phyloP scores from a whole-genome alignment of 2,329 filamentous ascomycete genomes.

The Exophiala aquamarina region DNA sequence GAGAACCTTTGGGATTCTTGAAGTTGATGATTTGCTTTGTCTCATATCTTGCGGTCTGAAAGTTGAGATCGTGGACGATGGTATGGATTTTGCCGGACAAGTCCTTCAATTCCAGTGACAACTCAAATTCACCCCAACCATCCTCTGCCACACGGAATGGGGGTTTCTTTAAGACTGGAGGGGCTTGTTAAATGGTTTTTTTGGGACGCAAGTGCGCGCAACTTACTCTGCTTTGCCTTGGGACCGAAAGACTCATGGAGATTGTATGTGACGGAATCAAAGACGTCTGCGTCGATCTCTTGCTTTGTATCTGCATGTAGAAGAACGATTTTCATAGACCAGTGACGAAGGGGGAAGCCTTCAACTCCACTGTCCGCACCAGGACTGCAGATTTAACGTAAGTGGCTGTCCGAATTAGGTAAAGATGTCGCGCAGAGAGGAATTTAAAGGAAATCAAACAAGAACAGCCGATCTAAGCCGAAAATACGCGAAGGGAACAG shows the following conservation, averaged over 20 bases:
- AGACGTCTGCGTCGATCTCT: constrained; percentile 80
- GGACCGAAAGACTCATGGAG: constrained; percentile 92
- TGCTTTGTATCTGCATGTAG: constrained; percentile 62
- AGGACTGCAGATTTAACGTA: constrained; percentile 45
- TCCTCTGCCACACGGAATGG: constrained; percentile 91
- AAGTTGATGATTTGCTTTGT: constrained; percentile 77
- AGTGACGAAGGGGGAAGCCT: constrained; percentile 88
- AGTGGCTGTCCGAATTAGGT: constrained; percentile 3
- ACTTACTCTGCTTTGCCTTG: constrained; percentile 74
- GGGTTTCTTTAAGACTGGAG: constrained; percentile 71
- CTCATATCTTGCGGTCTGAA: constrained; percentile 78
- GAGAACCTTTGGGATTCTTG: constrained; percentile 72
- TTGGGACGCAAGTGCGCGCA: constrained; percentile 1
- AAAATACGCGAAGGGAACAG: neutral
- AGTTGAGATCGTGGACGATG: constrained; percentile 89
- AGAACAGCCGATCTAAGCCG: neutral
- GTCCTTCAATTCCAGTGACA: constrained; percentile 79
- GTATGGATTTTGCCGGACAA: constrained; percentile 78
- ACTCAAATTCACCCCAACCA: constrained; percentile 98
- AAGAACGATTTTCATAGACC: constrained; percentile 83
- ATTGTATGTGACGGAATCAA: constrained; percentile 89
- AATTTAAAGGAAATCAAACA: neutral
- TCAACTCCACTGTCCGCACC: constrained; percentile 78
- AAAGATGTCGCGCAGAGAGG: neutral
- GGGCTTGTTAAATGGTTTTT: neutral